A percentile compares a stretch with the other conserved stretches of the same genome.
phyloP scores from a whole-genome alignment of 2,329 filamentous ascomycete genomes.

The Chrysosporium queenslandicum region DNA sequence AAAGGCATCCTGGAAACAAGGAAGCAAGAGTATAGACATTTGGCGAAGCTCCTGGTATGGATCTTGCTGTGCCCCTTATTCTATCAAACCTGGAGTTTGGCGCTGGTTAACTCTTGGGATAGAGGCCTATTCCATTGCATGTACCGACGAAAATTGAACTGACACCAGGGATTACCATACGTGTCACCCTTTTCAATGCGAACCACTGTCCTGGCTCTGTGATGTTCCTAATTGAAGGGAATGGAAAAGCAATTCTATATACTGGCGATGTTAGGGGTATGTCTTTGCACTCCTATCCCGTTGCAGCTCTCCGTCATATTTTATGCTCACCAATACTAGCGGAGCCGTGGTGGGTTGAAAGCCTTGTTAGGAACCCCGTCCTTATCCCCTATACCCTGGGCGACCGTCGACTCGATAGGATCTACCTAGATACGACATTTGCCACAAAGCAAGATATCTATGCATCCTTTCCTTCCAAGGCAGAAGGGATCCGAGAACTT shows the following conservation, averaged over 20 bases:
- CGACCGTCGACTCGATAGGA: slow-evolving; percentile 58
- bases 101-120: not conserved
- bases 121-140: slow-evolving; percentile 72
- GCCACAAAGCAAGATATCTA: slow-evolving; percentile 43
- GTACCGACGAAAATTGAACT: slow-evolving; percentile 70
- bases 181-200: slow-evolving; percentile 77
- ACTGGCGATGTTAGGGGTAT: slow-evolving; percentile 71
- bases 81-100: slow-evolving; percentile 3
- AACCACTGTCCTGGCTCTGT: slow-evolving; percentile 86
- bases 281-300: not conserved
- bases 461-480: slow-evolving; percentile 52
- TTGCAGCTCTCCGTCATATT: not conserved
- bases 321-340: slow-evolving; percentile 31
- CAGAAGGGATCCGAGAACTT: slow-evolving; percentile 65
- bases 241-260: slow-evolving; percentile 65
- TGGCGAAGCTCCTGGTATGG: slow-evolving; percentile 55
- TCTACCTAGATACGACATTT: slow-evolving; percentile 87
- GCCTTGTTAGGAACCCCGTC: slow-evolving; percentile 58
- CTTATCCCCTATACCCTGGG: slow-evolving; percentile 64
- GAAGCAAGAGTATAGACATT: slow-evolving; percentile 64
- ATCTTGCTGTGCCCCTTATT: not conserved
- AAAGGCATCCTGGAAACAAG: slow-evolving; percentile 66
- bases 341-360: slow-evolving; percentile 76
- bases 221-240: slow-evolving; percentile 81
- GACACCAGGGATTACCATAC: slow-evolving; percentile 55